Evolutionary conservation across 495 filamentous ascomycete species (phyloP), one percentile per base, ranked within the genome.

Genomic region (Articulospora tetracladia): DNA sequence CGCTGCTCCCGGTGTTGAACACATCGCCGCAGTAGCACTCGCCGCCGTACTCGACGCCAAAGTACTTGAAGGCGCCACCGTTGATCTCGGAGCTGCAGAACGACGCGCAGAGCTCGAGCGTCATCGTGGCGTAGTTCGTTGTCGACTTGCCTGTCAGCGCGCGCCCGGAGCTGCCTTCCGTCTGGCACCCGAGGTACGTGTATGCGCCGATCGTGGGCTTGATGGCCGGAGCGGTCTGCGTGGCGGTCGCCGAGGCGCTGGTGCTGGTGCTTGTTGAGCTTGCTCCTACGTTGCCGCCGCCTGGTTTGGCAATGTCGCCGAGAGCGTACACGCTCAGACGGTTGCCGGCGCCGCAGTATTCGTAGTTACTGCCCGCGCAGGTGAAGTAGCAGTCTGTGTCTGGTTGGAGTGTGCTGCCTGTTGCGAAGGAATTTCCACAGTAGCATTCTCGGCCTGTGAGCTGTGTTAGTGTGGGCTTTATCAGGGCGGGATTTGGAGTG

Each of bases 1-100:
- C 44, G 58, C 53, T 51, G 34, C 55, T 64, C 22, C 70, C 70
- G 0, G 59, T 54, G 27, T 63, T 66, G 22, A 78, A 70, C 15
- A 41, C 64, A 41, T 72, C 67, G 3, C 74, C 75, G 53, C 66
- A 72, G 66, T 72, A 63, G 69, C 78, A 81, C 58, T 83, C 77
- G 27, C 76, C 66, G 2, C 75, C 74, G 55, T 78, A 83, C 63
- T 83, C 80, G 12, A 77, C 75, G 2, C 74, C 80, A 67, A 69
- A 80, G 53, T 76, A 77, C 20, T 69, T 67, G 49, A 70, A 82
- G 1, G 73, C 75, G 0, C 69, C 70, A 4, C 47, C 20, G 25
- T 24, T 26, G 6, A n/a, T n/a, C 39, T 12, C 7, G 8, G 39
- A 3, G 15, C 39, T n/a, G 70, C 80, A 83, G 58, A 74, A 73